Evolutionary conservation across 1,284 basidiomycete species (phyloP), one percentile per base, ranked within the genome.

Genomic region (Malassezia pachydermatis): DNA sequence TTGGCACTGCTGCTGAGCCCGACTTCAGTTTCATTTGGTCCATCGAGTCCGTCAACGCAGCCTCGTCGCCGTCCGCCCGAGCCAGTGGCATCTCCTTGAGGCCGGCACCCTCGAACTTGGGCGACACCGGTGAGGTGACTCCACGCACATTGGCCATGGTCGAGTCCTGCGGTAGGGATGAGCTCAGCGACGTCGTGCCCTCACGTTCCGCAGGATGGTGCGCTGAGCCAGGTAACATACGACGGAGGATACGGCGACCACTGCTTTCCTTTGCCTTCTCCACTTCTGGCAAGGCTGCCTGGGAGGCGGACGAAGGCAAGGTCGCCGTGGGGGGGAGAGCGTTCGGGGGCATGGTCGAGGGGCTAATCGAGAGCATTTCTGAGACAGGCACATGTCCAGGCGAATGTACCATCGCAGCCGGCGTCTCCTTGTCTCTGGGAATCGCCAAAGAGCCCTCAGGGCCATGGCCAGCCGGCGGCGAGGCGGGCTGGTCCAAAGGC

Each of bases 171-270:
- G 36, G 36, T 4, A 38, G 22, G 5, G 36, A 38, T 5, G 36
- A 11, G 25, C 36, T 24, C 36, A 38, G 14, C 16, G 36, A 10
- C n/a, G n/a, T n/a, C 10, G 11, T 10, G 16, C 11, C 2, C n/a
- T 36, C 34, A 20, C 34, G 34, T 13, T 36, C 34, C n/a, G 9
- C 20, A 16, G 34, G 10, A 17, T 36, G 9, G 5, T 19, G n/a
- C 4, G 29, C 11, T n/a, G 34, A 52, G 20, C 60, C 56, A 8
- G 65, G 64, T 6, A 69, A 59, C 66, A 69, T 69, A 34, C 66
- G 55, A 14, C 63, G 57, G 39, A 69, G 52, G 46, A 67, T 67
- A 43, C 63, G 63, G 39, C 60, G 59, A 41, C 51, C 41, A 16
- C 65, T 63, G 37, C 63, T 61, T 19, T 58, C 59, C 37, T 64